Evolutionary conservation across 2,329 filamentous ascomycete species (phyloP).

Genomic region (Nemania sp.): DNA sequence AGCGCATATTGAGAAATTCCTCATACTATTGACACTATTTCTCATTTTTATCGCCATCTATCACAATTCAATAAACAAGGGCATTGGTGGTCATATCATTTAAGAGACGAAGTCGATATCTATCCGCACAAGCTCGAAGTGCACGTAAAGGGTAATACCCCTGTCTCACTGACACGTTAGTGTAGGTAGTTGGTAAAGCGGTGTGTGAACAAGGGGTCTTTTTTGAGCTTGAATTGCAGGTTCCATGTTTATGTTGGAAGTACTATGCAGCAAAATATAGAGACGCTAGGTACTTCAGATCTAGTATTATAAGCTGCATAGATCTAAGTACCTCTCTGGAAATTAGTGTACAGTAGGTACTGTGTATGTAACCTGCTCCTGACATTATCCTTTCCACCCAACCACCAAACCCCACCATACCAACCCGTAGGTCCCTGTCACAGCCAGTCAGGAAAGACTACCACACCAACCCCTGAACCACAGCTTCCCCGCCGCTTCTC

Average conservation of each 20-base stretch:
- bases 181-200: conserved; percentile 37
- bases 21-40: too few species aligned
- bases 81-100: not conserved
- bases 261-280: conserved; percentile 22
- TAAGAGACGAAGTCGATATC: not conserved
- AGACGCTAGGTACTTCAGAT: not conserved
- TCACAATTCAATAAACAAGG: not conserved
- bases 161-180: conserved; percentile 33
- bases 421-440: not conserved
- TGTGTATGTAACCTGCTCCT: conserved; percentile 18
- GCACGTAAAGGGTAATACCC: conserved; percentile 40
- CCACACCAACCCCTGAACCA: conserved; percentile 30
- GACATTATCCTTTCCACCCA: conserved; percentile 26
- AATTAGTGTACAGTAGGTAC: not conserved
- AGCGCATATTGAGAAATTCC: not conserved
- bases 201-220: conserved; percentile 38
- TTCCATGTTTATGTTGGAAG: conserved; percentile 34
- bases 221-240: conserved; percentile 25
- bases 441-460: conserved; percentile 20
- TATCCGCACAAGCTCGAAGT: not conserved
- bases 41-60: not conserved
- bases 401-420: conserved; percentile 20
- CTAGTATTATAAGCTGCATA: not conserved
- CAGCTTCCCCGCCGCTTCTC: conserved; percentile 36
- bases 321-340: not conserved